Evolutionary conservation across 2,329 filamentous ascomycete species (phyloP).

Genomic region (Colletotrichum truncatum): DNA sequence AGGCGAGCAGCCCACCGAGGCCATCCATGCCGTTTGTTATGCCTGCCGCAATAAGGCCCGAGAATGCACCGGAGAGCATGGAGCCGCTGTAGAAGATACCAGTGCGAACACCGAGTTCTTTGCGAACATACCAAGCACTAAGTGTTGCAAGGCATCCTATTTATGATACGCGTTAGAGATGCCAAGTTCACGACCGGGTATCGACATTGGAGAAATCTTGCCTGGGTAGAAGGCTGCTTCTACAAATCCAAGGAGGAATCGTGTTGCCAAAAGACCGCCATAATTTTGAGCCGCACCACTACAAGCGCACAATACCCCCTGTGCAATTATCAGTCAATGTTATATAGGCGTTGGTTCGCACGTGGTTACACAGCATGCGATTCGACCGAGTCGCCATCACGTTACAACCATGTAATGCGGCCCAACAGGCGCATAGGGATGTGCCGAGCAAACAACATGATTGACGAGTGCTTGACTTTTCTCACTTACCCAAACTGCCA

Average conservation of each 20-base stretch:
- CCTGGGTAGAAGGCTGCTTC: constrained; percentile 35
- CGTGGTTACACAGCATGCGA: background rate
- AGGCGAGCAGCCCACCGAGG: constrained; percentile 36
- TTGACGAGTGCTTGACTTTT: constrained; percentile 43
- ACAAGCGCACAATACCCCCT: constrained; percentile 28
- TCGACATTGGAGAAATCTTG: constrained; percentile 34
- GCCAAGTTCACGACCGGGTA: background rate
- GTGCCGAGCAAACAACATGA: constrained; percentile 43
- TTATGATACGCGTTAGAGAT: background rate
- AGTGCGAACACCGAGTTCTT: constrained; percentile 23
- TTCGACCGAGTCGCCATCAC: background rate
- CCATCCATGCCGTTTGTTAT: constrained; percentile 31
- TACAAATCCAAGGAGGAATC: constrained; percentile 27
- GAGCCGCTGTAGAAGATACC: constrained; percentile 30
- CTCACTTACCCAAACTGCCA: constrained; percentile 37
- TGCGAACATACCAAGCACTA: constrained; percentile 25
- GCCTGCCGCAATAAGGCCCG: constrained; percentile 33
- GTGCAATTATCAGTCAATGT: background rate
- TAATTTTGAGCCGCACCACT: constrained; percentile 21
- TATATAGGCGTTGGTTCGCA: background rate
- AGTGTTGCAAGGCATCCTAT: constrained; percentile 22
- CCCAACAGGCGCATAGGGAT: no score
- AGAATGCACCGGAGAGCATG: constrained; percentile 35
- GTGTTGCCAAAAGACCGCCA: constrained; percentile 16
- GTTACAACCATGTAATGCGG: constrained; percentile 12